A percentile compares a stretch with the other conserved stretches of the same genome.
phyloP scores from a whole-genome alignment of 257 asterid species.

The Mitragyna speciosa region DNA sequence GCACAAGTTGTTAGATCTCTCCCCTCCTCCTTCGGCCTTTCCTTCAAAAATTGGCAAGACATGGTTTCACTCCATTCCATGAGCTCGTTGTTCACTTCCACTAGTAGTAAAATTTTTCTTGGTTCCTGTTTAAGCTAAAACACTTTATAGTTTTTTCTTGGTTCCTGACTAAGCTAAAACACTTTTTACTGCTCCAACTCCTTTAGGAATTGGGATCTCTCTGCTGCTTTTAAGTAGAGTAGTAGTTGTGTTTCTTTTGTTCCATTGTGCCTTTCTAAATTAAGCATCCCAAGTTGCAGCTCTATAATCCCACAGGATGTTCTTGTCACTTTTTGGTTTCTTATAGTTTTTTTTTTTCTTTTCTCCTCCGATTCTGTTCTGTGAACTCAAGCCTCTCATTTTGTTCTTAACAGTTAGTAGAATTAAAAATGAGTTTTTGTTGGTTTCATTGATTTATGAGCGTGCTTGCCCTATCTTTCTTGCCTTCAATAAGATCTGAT shows the following conservation, averaged over 20 bases:
- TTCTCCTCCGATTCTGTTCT: neutral
- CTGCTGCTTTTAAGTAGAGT: neutral
- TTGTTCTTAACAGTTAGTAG: neutral
- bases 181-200: constrained; percentile 2
- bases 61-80: neutral
- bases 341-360: neutral
- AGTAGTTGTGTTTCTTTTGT: neutral
- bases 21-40: neutral
- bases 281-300: neutral
- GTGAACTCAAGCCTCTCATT: neutral
- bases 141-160: no score
- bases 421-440: neutral
- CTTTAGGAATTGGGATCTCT: neutral
- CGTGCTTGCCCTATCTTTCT: constrained; percentile 6
- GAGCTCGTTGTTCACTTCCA: neutral
- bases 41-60: constrained; percentile 4
- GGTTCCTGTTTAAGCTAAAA: neutral
- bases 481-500: constrained; percentile 23
- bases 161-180: no score
- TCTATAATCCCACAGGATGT: neutral
- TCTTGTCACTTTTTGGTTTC: neutral
- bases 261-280: neutral
- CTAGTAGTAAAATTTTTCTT: neutral
- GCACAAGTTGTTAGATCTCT: neutral
- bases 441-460: neutral